Evolutionary conservation across 202 grass and related monocot species (phyloP), one percentile per base, ranked within the genome.

Genomic region (Brachypodium distachyon): DNA sequence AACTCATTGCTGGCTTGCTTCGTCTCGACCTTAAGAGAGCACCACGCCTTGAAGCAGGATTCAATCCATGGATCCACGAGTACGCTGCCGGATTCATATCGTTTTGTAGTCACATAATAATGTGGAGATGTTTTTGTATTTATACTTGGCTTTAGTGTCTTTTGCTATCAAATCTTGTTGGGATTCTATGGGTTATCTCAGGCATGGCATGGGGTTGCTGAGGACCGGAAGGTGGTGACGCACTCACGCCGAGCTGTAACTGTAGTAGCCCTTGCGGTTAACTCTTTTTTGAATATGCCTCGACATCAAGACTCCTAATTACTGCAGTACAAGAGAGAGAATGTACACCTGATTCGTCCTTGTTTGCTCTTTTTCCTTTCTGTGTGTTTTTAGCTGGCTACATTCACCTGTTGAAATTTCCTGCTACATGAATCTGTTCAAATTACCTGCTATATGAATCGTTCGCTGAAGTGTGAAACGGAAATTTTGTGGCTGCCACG

Each of bases 41-140:
- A 53, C 37, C 33, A 13, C 29, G 34, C 55, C 33, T 19, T 63
- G 36, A 54, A 61, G 62, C 10, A 7, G n/a, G 21, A 70, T 37
- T 44, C 9, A 14, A 38, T 7, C 5, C 0, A 3, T 25, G 34
- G 49, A 53, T 61, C 10, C n/a, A 32, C 7, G 60, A 32, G 2
- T 18, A 38, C 16, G 0, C 71, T 49, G 47, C 26, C 21, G 18
- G 11, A 76, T 21, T 23, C 32, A 0, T 25, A 41, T 66, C 14
- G 6, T 33, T 57, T 65, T 49, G 2, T 32, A 47, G 21, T 57
- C 48, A 25, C 44, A 12, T 10, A 87, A 83, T 83, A 83, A 87
- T 59, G 23, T 50, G 32, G 4, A 77, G 14, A 77, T 51, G 5
- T 44, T 76, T 14, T 41, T 59, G 51, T 25, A 82, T 47, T 17